These are phyloP conservation scores for Metschnikowia vanudenii DNA, from an alignment of 805 yeast species.

Conservation along the genomic window DNA sequence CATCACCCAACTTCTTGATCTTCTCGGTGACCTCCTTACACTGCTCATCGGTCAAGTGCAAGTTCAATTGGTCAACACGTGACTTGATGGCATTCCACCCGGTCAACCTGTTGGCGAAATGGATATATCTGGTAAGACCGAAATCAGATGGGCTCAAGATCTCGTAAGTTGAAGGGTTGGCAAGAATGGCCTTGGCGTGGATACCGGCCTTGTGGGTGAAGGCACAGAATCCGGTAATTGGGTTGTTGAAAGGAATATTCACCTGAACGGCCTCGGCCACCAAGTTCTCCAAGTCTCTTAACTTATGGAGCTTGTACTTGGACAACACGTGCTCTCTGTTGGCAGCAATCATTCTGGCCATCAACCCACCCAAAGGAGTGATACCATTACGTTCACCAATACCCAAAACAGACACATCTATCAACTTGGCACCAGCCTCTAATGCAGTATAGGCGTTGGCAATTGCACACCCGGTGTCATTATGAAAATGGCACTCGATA, in stretches of 20 bases:
- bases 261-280: slow-evolving; percentile 98
- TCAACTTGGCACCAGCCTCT: slow-evolving; percentile 94
- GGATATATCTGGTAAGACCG: slow-evolving; percentile 94
- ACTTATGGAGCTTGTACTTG: slow-evolving; percentile 92
- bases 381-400: slow-evolving; percentile 99
- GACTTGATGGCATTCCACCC: slow-evolving; percentile 99
- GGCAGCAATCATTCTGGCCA: slow-evolving; percentile 99
- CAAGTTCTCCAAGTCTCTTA: slow-evolving; percentile 91
- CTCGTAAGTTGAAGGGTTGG: slow-evolving; percentile 98
- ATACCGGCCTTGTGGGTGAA: slow-evolving; percentile 99
- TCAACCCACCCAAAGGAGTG: slow-evolving; percentile 94
- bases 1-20: slow-evolving; percentile 92
- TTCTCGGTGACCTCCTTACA: slow-evolving; percentile 91
- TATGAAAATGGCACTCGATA: slow-evolving; percentile 98
- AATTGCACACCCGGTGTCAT: slow-evolving; percentile 98
- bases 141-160: slow-evolving; percentile 92
- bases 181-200: slow-evolving; percentile 97
- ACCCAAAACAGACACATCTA: slow-evolving; percentile 94
- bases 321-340: slow-evolving; percentile 93
- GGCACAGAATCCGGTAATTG: slow-evolving; percentile 99
- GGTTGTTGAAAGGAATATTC: slow-evolving; percentile 96
- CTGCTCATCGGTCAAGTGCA: slow-evolving; percentile 86
- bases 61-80: slow-evolving; percentile 94
- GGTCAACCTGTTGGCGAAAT: slow-evolving; percentile 95
- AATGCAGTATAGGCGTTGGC: slow-evolving; percentile 98